Evolutionary conservation across 2,329 filamentous ascomycete genomes (phyloP).

Genomic region (Nectriaceae sp.): DNA sequence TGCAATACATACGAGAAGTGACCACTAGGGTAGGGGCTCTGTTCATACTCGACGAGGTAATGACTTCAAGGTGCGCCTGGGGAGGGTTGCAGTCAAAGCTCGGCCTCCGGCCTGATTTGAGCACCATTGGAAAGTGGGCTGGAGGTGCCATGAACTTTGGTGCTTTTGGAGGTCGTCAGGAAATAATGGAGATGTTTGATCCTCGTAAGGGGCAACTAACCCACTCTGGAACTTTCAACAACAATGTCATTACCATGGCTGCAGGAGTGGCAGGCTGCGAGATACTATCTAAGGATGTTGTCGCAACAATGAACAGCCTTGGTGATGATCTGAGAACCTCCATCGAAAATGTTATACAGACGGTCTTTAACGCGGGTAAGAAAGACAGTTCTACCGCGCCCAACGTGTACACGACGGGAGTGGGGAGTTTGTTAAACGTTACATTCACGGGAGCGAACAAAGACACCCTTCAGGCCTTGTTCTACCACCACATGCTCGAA

Average conservation of each 20-base stretch:
- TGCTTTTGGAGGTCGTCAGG: constrained; percentile 58
- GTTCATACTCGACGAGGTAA: constrained; percentile 67
- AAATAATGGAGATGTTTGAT: constrained; percentile 56
- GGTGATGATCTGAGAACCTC: constrained; percentile 1
- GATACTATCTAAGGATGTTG: not conserved
- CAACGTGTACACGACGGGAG: too few species aligned
- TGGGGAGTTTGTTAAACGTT: too few species aligned
- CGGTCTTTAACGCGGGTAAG: too few species aligned
- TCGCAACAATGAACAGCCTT: constrained; percentile 1
- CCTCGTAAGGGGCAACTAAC: constrained; percentile 18
- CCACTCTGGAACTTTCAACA: constrained; percentile 64
- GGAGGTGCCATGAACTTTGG: constrained; percentile 64
- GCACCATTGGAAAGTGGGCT: constrained; percentile 61
- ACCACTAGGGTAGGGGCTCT: constrained; percentile 41
- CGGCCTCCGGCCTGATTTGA: constrained; percentile 54
- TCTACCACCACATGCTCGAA: too few species aligned
- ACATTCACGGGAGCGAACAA: too few species aligned
- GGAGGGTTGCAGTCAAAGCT: constrained; percentile 45
- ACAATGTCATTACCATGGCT: constrained; percentile 57
- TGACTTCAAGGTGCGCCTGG: constrained; percentile 56
- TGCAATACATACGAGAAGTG: constrained; percentile 45
- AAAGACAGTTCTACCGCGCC: too few species aligned
- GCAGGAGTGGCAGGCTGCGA: constrained; percentile 2
- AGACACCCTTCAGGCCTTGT: too few species aligned
- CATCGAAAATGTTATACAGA: too few species aligned